Conservation (phyloP, 352 stramenopile species). For the Thalassiosira exigua region DNA sequence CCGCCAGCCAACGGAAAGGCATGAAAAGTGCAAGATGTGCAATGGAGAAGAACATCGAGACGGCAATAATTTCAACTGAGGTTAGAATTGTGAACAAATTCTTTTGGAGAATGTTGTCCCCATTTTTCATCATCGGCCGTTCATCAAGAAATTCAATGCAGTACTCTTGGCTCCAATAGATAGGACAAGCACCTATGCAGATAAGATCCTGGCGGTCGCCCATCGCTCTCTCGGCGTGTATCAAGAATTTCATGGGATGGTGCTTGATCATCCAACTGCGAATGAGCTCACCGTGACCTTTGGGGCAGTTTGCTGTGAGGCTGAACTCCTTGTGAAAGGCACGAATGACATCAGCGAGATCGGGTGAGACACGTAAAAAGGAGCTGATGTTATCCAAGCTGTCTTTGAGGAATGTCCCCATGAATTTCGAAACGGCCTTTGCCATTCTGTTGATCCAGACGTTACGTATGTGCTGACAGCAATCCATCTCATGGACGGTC, state of each 20-base stretch:
- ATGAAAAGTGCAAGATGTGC: conserved; percentile 28
- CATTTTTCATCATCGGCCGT: background rate
- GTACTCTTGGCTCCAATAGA: conserved; percentile 22
- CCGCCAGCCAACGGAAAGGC: conserved; percentile 24
- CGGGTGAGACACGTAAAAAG: background rate
- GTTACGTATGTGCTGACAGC: background rate
- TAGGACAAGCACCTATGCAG: conserved; percentile 9
- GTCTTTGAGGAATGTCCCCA: background rate
- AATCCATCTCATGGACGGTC: background rate
- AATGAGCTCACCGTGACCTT: conserved; percentile 25
- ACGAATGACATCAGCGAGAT: background rate
- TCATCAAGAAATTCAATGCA: conserved; percentile 27
- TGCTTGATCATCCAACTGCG: conserved; percentile 19
- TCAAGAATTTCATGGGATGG: conserved; percentile 21
- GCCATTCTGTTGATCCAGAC: background rate
- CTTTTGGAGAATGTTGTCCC: background rate
- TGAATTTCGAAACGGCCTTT: background rate
- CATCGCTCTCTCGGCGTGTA: background rate
- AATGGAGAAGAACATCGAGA: conserved; percentile 3
- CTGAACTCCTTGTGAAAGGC: conserved; percentile 18
- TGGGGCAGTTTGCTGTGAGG: conserved; percentile 25
- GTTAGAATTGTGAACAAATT: background rate
- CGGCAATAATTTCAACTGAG: conserved; percentile 6
- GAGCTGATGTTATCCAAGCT: background rate
- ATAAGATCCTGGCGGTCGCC: conserved; percentile 20